phyloP scores from a whole-genome alignment of 78 protist species.

The Dictyostelium firmibasis region DNA sequence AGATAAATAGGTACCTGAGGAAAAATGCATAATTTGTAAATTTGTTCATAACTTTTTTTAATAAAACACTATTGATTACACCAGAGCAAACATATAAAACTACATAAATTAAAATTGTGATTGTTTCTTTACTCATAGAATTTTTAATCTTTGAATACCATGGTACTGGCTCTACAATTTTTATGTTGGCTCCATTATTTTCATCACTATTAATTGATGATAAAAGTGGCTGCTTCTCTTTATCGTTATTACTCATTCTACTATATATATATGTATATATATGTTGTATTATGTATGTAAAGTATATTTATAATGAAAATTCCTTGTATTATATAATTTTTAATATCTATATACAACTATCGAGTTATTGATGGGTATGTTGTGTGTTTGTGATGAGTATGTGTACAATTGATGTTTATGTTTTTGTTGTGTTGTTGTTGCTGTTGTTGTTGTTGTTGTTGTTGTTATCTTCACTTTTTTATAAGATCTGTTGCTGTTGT shows the following conservation, averaged over 20 bases:
- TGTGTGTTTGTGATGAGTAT: background rate
- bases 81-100: conserved; percentile 45
- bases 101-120: conserved; percentile 18
- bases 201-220: background rate
- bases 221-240: background rate
- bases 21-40: conserved; percentile 67
- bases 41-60: conserved; percentile 41
- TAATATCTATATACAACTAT: background rate
- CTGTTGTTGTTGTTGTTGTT: background rate
- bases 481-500: background rate
- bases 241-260: background rate
- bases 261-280: background rate
- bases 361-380: background rate
- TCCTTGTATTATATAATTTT: background rate
- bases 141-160: background rate
- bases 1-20: conserved; percentile 31
- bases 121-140: background rate
- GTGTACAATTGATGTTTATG: background rate
- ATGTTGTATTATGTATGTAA: background rate
- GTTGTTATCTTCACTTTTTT: background rate
- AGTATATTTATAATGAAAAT: background rate
- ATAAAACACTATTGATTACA: conserved; percentile 56
- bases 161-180: background rate
- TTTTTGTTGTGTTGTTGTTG: background rate
- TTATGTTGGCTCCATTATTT: background rate